Base-by-base conservation (phyloP, 2,329 filamentous ascomycete genomes). In the Nemania bipapillata region DNA sequence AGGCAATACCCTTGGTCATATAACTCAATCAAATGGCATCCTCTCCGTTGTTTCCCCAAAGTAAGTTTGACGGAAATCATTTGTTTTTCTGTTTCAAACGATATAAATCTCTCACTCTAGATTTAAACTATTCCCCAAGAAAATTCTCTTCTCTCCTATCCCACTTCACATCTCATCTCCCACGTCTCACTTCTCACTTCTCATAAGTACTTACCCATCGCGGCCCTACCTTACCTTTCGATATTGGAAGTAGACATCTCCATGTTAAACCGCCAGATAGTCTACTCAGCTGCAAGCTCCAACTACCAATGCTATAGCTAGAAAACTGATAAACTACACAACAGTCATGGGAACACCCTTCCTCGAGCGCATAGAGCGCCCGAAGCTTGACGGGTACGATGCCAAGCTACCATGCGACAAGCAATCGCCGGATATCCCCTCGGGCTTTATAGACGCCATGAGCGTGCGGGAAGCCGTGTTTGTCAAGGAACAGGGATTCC, bases 391-490 rank as follows among this genome's bases (percentile, higher is more conserved):
- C 62, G 81, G 78, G 17, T 89, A 86, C 77, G 78, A 84, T 72
- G 77, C 77, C 35, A 79, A 75, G 12, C 75, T 75, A 7, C 77
- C 81, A 0, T 77, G 80, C n/a, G 75, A 81, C 11, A 71, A 81
- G 63, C 87, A 90, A 73, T 77, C 82, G 0, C 22, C 77, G 1
- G 75, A 77, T 30, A 80, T 89, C 69, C 86, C 90, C 0, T 76
- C 80, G 32, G 74, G 83, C 47, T 92, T 93, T 79, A 79, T 86
- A 55, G 87, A 90, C 72, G 87, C 87, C 70, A 90, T 91, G 88
- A 79, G 81, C 60, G 85, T 91, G 50, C 87, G 90, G 40, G 82
- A 87, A 68, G 75, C 79, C 20, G 89, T 91, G 61, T 91, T 90
- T 73, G 86, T 91, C 26, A 42, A 81, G 7, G 89, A 91, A 75